These are phyloP conservation scores for Canariomyces notabilis DNA, from an alignment of 2,329 filamentous ascomycete species.

Conservation along the genomic window DNA sequence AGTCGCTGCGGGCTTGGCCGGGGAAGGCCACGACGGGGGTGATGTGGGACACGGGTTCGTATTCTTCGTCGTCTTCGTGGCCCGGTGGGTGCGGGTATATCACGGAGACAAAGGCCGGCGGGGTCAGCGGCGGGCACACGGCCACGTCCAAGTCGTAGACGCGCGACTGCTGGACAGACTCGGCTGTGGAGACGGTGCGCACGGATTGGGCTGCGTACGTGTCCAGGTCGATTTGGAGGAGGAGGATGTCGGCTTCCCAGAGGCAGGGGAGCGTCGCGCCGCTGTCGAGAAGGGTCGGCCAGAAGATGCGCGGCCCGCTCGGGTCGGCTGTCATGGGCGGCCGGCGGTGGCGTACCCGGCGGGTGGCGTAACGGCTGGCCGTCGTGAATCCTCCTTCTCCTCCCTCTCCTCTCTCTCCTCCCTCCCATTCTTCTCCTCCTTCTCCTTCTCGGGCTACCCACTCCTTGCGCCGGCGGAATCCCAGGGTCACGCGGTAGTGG, in stretches of 20 bases:
- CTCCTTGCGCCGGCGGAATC: conserved; percentile 26
- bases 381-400: too few species aligned
- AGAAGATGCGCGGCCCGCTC: conserved; percentile 28
- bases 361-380: neutral
- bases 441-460: conserved; percentile 11
- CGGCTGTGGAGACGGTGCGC: conserved; percentile 16
- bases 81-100: too few species aligned
- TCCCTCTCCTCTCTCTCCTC: too few species aligned
- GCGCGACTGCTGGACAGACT: conserved; percentile 21
- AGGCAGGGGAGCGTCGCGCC: conserved; percentile 40
- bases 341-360: neutral
- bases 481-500: conserved; percentile 28
- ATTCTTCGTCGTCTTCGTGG: neutral
- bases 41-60: conserved; percentile 22
- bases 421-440: too few species aligned
- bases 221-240: conserved; percentile 30
- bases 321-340: conserved; percentile 4
- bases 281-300: conserved; percentile 37
- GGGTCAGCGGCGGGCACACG: conserved; percentile 1
- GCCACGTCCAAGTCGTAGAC: conserved; percentile 20
- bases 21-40: conserved; percentile 28
- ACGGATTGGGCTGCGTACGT: conserved; percentile 35
- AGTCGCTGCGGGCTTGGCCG: conserved; percentile 4
- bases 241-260: conserved; percentile 31
- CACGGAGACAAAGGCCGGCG: too few species aligned